Conservation (phyloP, 1,139 yeast genomes). For the Candida sp. region DNA sequence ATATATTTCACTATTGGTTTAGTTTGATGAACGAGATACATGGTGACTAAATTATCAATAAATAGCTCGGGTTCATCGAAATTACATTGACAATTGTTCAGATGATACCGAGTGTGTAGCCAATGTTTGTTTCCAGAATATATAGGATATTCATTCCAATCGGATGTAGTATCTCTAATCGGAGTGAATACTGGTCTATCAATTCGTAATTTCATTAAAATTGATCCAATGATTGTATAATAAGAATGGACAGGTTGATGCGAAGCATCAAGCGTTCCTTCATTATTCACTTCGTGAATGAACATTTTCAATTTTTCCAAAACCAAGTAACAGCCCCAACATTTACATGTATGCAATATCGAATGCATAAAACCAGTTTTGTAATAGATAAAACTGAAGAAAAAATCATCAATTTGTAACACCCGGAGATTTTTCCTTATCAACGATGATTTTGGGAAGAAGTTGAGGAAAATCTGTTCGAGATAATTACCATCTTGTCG, state of each 20-base stretch:
- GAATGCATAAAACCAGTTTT: conserved; percentile 36
- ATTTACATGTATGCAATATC: conserved; percentile 33
- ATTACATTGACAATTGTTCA: conserved; percentile 12
- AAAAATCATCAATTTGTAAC: conserved; percentile 34
- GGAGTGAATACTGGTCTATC: conserved; percentile 40
- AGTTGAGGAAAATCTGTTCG: conserved; percentile 33
- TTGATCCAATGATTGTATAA: conserved; percentile 32
- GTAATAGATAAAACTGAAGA: conserved; percentile 38
- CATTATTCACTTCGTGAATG: no score
- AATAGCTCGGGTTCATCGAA: conserved; percentile 20
- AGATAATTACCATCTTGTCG: conserved; percentile 32
- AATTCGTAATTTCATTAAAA: conserved; percentile 34
- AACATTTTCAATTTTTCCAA: conserved; percentile 17
- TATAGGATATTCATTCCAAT: conserved; percentile 29
- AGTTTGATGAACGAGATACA: conserved; percentile 34
- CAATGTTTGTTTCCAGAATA: conserved; percentile 38
- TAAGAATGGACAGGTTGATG: conserved; percentile 5
- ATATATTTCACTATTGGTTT: conserved; percentile 28
- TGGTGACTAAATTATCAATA: conserved; percentile 34
- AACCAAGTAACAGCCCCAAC: conserved; percentile 34
- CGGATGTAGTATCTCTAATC: conserved; percentile 23
- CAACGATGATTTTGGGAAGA: conserved; percentile 13
- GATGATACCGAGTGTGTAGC: conserved; percentile 31
- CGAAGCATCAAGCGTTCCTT: no score
- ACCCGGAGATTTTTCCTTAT: conserved; percentile 17